phyloP scores from a whole-genome alignment of 352 stramenopile species.

The Saprolegnia diclina region DNA sequence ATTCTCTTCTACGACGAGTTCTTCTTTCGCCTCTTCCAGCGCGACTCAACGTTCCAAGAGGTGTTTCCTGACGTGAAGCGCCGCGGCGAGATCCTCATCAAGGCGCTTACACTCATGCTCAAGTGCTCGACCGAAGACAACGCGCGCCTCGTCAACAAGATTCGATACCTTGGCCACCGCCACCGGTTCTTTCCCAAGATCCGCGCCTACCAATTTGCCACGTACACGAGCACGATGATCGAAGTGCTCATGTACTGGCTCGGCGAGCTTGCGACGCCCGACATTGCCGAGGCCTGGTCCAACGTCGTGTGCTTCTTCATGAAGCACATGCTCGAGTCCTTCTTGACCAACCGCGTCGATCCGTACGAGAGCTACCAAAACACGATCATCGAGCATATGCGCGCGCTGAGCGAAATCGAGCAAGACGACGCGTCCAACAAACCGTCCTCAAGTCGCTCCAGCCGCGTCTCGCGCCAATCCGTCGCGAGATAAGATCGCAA shows the following conservation, averaged over 20 bases:
- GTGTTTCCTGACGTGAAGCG: conserved; percentile 24
- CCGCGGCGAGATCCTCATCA: conserved; percentile 27
- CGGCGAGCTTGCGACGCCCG: conserved; percentile 24
- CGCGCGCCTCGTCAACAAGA: conserved; percentile 25
- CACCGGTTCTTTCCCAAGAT: conserved; percentile 26
- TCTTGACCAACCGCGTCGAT: conserved; percentile 25
- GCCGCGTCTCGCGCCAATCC: conserved; percentile 5
- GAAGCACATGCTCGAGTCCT: conserved; percentile 28
- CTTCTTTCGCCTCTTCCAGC: conserved; percentile 27
- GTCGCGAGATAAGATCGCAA: conserved; percentile 2
- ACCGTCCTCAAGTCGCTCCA: background rate
- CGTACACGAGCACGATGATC: conserved; percentile 26
- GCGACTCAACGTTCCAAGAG: conserved; percentile 26
- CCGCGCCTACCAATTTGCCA: conserved; percentile 26
- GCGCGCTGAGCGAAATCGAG: conserved; percentile 24
- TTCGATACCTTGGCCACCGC: conserved; percentile 27
- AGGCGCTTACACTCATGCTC: conserved; percentile 26
- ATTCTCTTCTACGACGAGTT: conserved; percentile 28
- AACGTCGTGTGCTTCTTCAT: conserved; percentile 29
- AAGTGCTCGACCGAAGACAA: conserved; percentile 25
- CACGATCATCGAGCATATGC: conserved; percentile 23
- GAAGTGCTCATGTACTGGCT: conserved; percentile 28
- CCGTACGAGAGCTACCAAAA: conserved; percentile 28
- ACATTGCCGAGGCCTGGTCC: conserved; percentile 23
- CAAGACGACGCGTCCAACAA: conserved; percentile 7